Evolutionary conservation across 768 basidiomycete species (phyloP).

Genomic region (Calocybe gangraenosa): DNA sequence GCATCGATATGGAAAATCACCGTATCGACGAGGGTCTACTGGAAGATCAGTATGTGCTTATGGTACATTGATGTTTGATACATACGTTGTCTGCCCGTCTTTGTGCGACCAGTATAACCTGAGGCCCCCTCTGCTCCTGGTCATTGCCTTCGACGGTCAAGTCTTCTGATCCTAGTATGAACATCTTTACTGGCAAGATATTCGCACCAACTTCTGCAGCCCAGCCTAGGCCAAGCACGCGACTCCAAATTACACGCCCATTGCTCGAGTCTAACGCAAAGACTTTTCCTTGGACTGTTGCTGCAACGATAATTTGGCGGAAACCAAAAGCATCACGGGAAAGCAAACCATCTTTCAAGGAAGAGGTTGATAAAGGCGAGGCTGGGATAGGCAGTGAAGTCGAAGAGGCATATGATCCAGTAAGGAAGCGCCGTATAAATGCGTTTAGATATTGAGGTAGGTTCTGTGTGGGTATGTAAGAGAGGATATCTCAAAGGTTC

Average conservation of each 20-base stretch:
- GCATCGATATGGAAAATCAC: constrained; percentile 77
- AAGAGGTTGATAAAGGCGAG: constrained; percentile 16
- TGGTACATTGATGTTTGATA: constrained; percentile 2
- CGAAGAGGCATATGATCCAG: constrained; percentile 58
- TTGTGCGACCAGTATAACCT: constrained; percentile 62
- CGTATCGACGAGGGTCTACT: constrained; percentile 60
- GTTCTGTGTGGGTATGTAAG: constrained; percentile 47
- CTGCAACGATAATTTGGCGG: constrained; percentile 74
- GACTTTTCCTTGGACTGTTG: constrained; percentile 68
- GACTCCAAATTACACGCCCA: constrained; percentile 78
- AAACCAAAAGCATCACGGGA: constrained; percentile 83
- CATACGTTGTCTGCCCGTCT: constrained; percentile 59
- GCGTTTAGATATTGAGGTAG: constrained; percentile 65
- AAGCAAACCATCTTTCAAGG: constrained; percentile 20
- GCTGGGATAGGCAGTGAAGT: constrained; percentile 28
- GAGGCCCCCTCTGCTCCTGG: constrained; percentile 33
- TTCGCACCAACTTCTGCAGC: constrained; percentile 51
- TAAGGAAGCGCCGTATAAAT: constrained; percentile 69
- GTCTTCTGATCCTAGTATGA: constrained; percentile 44
- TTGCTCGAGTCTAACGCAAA: constrained; percentile 80
- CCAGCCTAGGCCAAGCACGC: constrained; percentile 71
- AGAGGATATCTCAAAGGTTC: background rate
- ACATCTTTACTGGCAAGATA: constrained; percentile 59
- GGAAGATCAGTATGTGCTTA: constrained; percentile 1
- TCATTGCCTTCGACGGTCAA: constrained; percentile 24